phyloP scores from a whole-genome alignment of 2,329 filamentous ascomycete genomes.

The Aspergillus tanneri region DNA sequence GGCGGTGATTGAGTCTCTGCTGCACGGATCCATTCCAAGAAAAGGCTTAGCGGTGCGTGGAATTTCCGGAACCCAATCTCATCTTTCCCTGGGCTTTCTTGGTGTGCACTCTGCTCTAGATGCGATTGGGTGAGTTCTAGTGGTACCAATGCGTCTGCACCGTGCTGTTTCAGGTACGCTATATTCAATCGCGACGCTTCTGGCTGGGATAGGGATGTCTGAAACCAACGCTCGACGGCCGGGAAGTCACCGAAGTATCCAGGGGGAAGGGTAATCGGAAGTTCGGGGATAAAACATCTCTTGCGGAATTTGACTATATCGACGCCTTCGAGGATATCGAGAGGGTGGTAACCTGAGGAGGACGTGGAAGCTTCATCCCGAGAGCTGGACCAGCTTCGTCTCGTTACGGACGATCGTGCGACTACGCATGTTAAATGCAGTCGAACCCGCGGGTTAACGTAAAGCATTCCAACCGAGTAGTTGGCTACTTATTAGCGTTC shows the following conservation, averaged over 20 bases:
- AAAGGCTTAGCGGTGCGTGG: conserved; percentile 57
- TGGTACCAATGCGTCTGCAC: conserved; percentile 53
- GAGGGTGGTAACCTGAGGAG: conserved; percentile 5
- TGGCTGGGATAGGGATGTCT: conserved; percentile 35
- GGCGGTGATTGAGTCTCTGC: conserved; percentile 25
- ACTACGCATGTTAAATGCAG: conserved; percentile 2
- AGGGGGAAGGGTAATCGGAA: conserved; percentile 54
- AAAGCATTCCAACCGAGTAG: conserved; percentile 21
- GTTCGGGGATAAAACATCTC: conserved; percentile 53
- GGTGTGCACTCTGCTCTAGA: background rate
- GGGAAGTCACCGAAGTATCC: conserved; percentile 49
- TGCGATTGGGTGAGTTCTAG: conserved; percentile 54
- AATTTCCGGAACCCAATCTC: conserved; percentile 46
- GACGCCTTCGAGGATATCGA: conserved; percentile 30
- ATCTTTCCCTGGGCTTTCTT: background rate
- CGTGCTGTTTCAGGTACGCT: conserved; percentile 46
- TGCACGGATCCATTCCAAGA: conserved; percentile 55
- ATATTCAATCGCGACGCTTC: conserved; percentile 38
- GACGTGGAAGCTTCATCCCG: background rate
- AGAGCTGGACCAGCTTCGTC: conserved; percentile 1
- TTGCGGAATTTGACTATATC: conserved; percentile 51
- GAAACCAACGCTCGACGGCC: conserved; percentile 62
- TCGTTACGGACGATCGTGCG: background rate
- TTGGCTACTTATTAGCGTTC: background rate
- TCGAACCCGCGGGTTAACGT: conserved; percentile 16